These are phyloP conservation scores for Spinacia oleracea DNA, from an alignment of 179 eudicot genomes.

Conservation along the genomic window DNA sequence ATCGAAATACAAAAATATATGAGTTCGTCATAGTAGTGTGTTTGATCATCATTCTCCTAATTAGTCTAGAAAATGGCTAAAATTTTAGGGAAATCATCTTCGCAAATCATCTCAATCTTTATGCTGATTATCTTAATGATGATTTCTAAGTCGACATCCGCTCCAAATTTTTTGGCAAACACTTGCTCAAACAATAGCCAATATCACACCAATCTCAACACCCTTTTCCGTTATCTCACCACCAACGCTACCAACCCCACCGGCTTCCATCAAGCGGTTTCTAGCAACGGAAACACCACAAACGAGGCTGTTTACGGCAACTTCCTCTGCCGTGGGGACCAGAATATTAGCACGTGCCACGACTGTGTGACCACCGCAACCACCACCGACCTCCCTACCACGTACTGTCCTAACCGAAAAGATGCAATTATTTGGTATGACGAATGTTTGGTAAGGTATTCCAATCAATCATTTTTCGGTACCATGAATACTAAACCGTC, in stretches of 20 bases:
- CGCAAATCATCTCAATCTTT: background rate
- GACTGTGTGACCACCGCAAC: slow-evolving; percentile 30
- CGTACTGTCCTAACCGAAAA: slow-evolving; percentile 18
- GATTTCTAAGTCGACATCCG: background rate
- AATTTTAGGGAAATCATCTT: background rate
- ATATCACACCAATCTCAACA: slow-evolving; percentile 20
- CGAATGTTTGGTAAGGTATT: slow-evolving; percentile 25
- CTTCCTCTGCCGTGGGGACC: slow-evolving; percentile 40
- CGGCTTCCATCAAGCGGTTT: slow-evolving; percentile 1
- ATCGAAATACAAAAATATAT: too few relatives aligned
- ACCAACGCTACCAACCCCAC: slow-evolving; percentile 19
- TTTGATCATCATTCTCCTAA: background rate
- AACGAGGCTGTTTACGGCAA: slow-evolving; percentile 25
- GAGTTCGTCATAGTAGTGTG: too few relatives aligned
- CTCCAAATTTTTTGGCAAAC: background rate
- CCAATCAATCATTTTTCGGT: slow-evolving; percentile 20
- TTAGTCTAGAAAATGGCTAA: background rate
- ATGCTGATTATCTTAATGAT: background rate
- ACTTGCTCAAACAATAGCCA: background rate
- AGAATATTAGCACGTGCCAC: slow-evolving; percentile 4
- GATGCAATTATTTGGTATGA: slow-evolving; percentile 25
- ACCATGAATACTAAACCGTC: background rate
- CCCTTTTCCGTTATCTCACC: slow-evolving; percentile 16
- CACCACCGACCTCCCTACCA: background rate
- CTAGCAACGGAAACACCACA: background rate